Conservation (phyloP, 225 moss, liverwort and hornwort genomes). For the Antitrichia curtipendula region DNA sequence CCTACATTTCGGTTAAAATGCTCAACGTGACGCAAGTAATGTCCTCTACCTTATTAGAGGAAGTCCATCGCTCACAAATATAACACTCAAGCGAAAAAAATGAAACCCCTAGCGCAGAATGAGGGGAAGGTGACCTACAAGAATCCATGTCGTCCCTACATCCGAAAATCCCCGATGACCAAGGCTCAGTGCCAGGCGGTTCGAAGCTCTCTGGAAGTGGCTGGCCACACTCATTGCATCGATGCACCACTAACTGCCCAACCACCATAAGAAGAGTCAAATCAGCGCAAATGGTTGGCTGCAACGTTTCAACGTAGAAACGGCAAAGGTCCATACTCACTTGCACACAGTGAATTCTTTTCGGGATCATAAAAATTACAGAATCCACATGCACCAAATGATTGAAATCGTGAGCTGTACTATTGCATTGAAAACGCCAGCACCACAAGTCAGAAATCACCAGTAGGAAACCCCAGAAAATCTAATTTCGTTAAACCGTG, state of each 20-base stretch:
- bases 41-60: not conserved
- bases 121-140: slow-evolving; percentile 6
- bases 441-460: not conserved
- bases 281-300: not conserved
- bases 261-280: not conserved
- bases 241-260: slow-evolving; percentile 43
- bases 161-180: slow-evolving; percentile 48
- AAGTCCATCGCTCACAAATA: not conserved
- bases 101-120: not conserved
- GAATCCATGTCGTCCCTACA: slow-evolving; percentile 47
- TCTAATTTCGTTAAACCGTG: not conserved
- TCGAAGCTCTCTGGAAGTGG: slow-evolving; percentile 43
- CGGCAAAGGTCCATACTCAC: not conserved
- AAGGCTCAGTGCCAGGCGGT: slow-evolving; percentile 48
- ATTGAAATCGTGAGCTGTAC: not conserved
- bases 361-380: not conserved
- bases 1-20: not conserved
- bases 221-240: slow-evolving; percentile 43
- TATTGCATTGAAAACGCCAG: not conserved
- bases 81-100: not conserved
- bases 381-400: not conserved
- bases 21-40: not conserved
- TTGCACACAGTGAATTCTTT: not conserved
- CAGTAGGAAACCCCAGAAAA: not conserved
- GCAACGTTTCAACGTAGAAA: not conserved